Evolutionary conservation across 129 eudicot genomes (phyloP), one percentile per base, ranked within the genome.

Genomic region (Centaurea solstitialis): DNA sequence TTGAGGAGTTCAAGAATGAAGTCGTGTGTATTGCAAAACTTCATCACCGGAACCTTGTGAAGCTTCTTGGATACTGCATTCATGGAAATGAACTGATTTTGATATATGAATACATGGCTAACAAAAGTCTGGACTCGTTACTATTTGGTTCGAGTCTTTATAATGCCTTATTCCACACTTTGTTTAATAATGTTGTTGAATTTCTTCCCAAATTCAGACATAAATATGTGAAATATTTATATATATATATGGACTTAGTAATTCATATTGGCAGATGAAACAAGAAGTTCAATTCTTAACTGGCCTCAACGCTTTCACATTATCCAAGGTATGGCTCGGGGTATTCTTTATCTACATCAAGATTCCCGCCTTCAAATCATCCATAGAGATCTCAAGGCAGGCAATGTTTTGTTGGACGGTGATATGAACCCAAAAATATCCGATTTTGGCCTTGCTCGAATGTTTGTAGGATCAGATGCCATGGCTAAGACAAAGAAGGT

Each of bases 31-130:
- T 79, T 53, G 73, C 83, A 11, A 84, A 84, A 68, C 84, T 84
- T 50, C 87, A 84, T 28, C 87, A 83, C 22, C 78, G 83, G 26
- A 83, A 83, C 73, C 86, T 83, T 68, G 86, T 83, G 20, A 70
- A 67, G 22, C 87, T 84, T 65, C 72, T 78, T 35, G 87, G 87
- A 24, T 84, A 65, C 21, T 73, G 87, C 68, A 74, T 79, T 11
- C 76, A 84, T 22, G 41, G 35, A 64, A 23, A 39, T 9, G 84
- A 80, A 57, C 30, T 79, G 75, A 37, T 71, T 71, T 71, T 71
- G 18, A 4, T 71, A 7, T 71, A 71, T 20, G 74, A 70, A 70
- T 69, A 79, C 76, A 79, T 79, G 83, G 30, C 76, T 12, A 80
- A 81, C 24, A 81, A 81, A 39, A 75, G 85, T 18, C 30, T 81